Percentiles rank a stretch among this genome's conserved stretches.
These are phyloP conservation scores for Boletus coccyginus DNA, from an alignment of 768 basidiomycete species.

Conservation along the genomic window DNA sequence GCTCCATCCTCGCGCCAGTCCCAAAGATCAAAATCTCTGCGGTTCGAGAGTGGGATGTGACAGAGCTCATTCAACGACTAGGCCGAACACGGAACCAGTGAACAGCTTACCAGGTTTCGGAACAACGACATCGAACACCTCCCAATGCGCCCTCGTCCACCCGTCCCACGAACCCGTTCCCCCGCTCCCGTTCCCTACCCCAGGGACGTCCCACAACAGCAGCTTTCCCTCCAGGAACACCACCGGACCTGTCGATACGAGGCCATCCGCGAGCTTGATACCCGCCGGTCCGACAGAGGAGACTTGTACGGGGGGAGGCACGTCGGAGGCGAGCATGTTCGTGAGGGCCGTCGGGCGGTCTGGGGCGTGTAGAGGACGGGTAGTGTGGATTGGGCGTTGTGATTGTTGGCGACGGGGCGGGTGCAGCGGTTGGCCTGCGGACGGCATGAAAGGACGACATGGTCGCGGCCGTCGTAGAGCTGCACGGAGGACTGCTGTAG, in stretches of 20 bases:
- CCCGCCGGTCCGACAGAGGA: constrained; percentile 60
- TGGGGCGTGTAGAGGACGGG: constrained; percentile 1
- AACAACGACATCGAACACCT: constrained; percentile 75
- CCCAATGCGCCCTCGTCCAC: constrained; percentile 74
- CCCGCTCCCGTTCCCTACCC: not conserved
- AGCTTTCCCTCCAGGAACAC: constrained; percentile 86
- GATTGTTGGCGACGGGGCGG: not conserved
- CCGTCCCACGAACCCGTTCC: constrained; percentile 49
- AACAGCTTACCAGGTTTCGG: constrained; percentile 76
- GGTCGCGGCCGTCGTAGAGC: not conserved
- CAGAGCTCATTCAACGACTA: not conserved
- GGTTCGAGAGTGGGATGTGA: not conserved
- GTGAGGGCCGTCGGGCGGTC: constrained; percentile 41
- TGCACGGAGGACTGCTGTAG: not conserved
- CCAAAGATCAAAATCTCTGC: constrained; percentile 89
- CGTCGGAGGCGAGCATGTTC: constrained; percentile 72
- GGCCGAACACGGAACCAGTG: not conserved
- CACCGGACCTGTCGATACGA: constrained; percentile 71
- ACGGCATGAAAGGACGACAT: not conserved
- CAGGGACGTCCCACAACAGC: constrained; percentile 85
- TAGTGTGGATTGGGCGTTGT: constrained; percentile 15
- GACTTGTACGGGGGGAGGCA: constrained; percentile 70
- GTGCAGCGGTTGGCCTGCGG: not conserved
- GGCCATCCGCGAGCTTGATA: constrained; percentile 73
- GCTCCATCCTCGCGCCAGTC: constrained; percentile 70